These are phyloP conservation scores for Leccinum variicolor DNA, from an alignment of 768 basidiomycete species.

Conservation along the genomic window DNA sequence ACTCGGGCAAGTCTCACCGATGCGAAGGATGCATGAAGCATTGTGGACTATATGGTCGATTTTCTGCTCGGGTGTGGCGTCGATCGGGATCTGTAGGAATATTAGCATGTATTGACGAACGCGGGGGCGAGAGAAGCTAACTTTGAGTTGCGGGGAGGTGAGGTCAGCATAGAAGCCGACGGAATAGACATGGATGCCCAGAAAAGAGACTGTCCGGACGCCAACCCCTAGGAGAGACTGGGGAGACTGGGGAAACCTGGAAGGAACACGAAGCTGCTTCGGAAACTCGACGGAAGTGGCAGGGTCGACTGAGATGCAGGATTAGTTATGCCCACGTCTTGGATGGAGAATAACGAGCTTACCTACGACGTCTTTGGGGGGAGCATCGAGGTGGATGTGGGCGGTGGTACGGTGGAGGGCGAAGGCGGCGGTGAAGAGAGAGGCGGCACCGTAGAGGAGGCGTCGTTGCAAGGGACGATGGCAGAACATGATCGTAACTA, in stretches of 20 bases:
- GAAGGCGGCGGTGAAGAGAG: conserved; percentile 30
- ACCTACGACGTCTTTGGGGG: conserved; percentile 26
- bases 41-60: conserved; percentile 63
- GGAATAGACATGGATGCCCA: conserved; percentile 85
- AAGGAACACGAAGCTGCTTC: conserved; percentile 56
- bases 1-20: conserved; percentile 44
- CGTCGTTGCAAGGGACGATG: conserved; percentile 18
- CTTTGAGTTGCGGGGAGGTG: conserved; percentile 57
- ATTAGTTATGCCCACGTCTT: not conserved
- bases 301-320: conserved; percentile 52
- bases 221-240: conserved; percentile 80
- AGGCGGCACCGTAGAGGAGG: conserved; percentile 32
- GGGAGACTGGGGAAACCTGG: conserved; percentile 56
- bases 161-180: conserved; percentile 89
- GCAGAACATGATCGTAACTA: conserved; percentile 7
- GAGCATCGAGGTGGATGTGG: conserved; percentile 46
- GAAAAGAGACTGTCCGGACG: conserved; percentile 85
- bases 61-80: conserved; percentile 65
- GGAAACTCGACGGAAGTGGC: conserved; percentile 76
- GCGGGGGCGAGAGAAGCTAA: conserved; percentile 24
- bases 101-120: conserved; percentile 2
- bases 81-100: conserved; percentile 45
- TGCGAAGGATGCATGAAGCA: conserved; percentile 69
- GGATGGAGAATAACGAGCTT: not conserved
- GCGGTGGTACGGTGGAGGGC: conserved; percentile 21